A percentile compares a stretch with the other conserved stretches of the same genome.
Evolutionary conservation across 306 rosid genomes (phyloP).

Genomic region (Benincasa hispida): DNA sequence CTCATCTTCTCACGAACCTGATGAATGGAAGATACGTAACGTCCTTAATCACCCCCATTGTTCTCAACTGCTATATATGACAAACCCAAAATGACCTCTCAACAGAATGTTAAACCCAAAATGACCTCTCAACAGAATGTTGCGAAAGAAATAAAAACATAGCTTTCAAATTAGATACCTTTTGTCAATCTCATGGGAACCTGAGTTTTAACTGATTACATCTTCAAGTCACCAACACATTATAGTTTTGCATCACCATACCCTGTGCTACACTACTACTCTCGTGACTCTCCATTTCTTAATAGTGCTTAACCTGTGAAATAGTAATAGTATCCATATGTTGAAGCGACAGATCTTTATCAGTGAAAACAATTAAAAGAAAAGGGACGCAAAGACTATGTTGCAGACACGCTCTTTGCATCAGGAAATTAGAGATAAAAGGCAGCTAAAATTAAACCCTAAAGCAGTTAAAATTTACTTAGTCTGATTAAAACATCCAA

Average conservation of each 20-base stretch:
- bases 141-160: neutral
- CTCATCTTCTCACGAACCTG: constrained; percentile 76
- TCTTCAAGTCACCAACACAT: constrained; percentile 62
- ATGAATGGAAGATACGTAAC: constrained; percentile 53
- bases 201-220: constrained; percentile 1
- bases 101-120: constrained; percentile 5
- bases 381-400: constrained; percentile 54
- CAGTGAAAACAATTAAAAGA: neutral
- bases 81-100: neutral
- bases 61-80: constrained; percentile 50
- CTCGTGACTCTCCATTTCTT: constrained; percentile 91
- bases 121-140: neutral
- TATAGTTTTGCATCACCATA: constrained; percentile 68
- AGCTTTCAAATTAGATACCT: constrained; percentile 30
- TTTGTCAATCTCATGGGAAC: constrained; percentile 74
- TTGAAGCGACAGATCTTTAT: constrained; percentile 71
- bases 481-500: neutral
- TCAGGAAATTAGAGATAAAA: constrained; percentile 62
- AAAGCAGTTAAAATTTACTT: constrained; percentile 19
- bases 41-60: constrained; percentile 70
- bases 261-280: constrained; percentile 59
- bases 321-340: constrained; percentile 79
- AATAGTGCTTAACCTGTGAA: constrained; percentile 84
- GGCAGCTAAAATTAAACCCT: constrained; percentile 43
- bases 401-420: constrained; percentile 61